phyloP scores from a whole-genome alignment of 805 yeast species.

The Starmerella ratchasimensis region DNA sequence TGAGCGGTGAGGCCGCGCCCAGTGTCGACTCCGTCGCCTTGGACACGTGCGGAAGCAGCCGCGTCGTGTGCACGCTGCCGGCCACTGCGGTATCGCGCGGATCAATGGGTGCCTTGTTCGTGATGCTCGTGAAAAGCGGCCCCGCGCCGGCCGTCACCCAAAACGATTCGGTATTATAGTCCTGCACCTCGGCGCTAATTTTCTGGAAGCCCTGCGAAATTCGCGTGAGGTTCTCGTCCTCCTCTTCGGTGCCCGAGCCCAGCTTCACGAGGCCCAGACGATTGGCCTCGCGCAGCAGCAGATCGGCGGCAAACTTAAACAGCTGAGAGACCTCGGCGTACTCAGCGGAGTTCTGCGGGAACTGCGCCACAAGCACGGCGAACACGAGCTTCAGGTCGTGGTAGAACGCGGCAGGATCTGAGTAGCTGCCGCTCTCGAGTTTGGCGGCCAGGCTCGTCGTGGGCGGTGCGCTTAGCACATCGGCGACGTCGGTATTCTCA shows the following conservation, averaged over 20 bases:
- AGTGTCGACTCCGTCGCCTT: slow-evolving; percentile 23
- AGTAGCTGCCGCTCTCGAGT: slow-evolving; percentile 5
- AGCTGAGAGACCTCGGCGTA: slow-evolving; percentile 21
- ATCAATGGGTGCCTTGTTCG: slow-evolving; percentile 59
- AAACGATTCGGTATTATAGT: slow-evolving; percentile 80
- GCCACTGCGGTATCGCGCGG: slow-evolving; percentile 56
- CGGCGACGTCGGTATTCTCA: slow-evolving; percentile 11
- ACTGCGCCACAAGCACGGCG: slow-evolving; percentile 17
- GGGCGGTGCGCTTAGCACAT: slow-evolving; percentile 8
- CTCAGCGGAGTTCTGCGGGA: slow-evolving; percentile 21
- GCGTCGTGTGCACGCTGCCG: slow-evolving; percentile 51
- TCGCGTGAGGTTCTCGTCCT: slow-evolving; percentile 17
- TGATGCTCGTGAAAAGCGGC: slow-evolving; percentile 68
- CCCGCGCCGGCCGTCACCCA: slow-evolving; percentile 47
- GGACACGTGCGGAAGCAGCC: slow-evolving; percentile 45
- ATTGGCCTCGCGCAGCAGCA: slow-evolving; percentile 25
- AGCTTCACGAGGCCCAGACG: slow-evolving; percentile 20
- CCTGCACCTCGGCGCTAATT: slow-evolving; percentile 46
- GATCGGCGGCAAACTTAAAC: slow-evolving; percentile 24
- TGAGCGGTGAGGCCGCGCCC: slow-evolving; percentile 35
- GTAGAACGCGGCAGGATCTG: slow-evolving; percentile 9
- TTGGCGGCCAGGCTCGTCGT: slow-evolving; percentile 16
- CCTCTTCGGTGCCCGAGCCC: slow-evolving; percentile 11
- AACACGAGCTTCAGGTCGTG: slow-evolving; percentile 25
- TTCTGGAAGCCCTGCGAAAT: slow-evolving; percentile 21